Evolutionary conservation across 495 filamentous ascomycete species (phyloP).

Genomic region (Hapsidospora chrysogenum): DNA sequence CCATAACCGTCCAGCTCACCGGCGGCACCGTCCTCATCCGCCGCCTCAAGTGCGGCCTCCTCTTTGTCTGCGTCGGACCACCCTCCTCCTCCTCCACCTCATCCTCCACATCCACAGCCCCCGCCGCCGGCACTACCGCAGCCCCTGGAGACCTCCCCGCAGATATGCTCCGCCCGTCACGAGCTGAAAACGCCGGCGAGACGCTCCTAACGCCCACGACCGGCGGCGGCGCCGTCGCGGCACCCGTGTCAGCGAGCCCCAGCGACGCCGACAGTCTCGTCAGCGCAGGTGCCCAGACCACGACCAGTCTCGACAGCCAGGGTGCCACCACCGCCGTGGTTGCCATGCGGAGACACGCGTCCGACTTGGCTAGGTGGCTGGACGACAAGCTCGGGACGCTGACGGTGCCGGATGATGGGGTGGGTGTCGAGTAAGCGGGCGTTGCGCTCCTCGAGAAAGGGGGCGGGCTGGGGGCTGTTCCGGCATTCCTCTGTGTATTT

Average conservation of each 20-base stretch:
- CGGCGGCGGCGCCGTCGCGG: conserved; percentile 5
- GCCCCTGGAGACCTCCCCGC: too few relatives aligned
- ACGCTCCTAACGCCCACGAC: not conserved
- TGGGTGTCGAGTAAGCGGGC: conserved; percentile 8
- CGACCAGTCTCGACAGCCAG: conserved; percentile 10
- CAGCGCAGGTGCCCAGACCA: conserved; percentile 13
- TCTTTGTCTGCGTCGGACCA: conserved; percentile 38
- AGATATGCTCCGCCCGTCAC: too few relatives aligned
- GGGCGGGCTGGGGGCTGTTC: too few relatives aligned
- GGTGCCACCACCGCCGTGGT: conserved; percentile 15
- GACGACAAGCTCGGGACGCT: conserved; percentile 24
- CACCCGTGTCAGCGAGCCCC: conserved; percentile 5
- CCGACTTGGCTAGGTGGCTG: conserved; percentile 27
- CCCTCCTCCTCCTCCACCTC: not conserved
- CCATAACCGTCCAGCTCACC: conserved; percentile 29
- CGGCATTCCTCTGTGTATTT: too few relatives aligned
- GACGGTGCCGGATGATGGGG: conserved; percentile 24
- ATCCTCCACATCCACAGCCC: not conserved
- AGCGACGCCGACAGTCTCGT: conserved; percentile 17
- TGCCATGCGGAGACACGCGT: conserved; percentile 25
- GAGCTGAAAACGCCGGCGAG: not conserved
- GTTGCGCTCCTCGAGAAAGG: too few relatives aligned
- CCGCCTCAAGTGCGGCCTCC: conserved; percentile 26
- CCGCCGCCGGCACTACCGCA: too few relatives aligned
- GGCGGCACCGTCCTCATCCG: conserved; percentile 30